These are phyloP conservation scores for Vanderwaltozyma tropicalis DNA, from an alignment of 805 yeast genomes.

Conservation along the genomic window DNA sequence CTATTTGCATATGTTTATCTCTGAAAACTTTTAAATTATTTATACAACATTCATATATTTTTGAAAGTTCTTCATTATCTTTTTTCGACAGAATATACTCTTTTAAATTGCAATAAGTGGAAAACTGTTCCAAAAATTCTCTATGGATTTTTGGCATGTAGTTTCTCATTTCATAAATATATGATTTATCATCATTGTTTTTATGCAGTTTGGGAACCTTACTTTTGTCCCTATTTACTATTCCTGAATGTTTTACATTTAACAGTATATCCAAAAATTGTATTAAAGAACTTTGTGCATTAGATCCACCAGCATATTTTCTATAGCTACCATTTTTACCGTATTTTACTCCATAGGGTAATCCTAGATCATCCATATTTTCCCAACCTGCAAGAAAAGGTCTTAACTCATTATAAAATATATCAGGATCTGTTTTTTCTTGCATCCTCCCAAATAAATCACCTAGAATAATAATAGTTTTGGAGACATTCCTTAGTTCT, in stretches of 20 bases:
- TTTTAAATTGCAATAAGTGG: constrained; percentile 47
- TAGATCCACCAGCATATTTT: constrained; percentile 77
- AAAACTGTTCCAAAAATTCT: constrained; percentile 55
- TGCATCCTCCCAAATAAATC: constrained; percentile 70
- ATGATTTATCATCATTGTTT: constrained; percentile 41
- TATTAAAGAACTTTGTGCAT: constrained; percentile 84
- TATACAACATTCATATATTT: constrained; percentile 79
- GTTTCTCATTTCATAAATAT: constrained; percentile 71
- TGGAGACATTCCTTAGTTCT: constrained; percentile 57
- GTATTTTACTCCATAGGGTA: constrained; percentile 68
- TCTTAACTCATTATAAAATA: constrained; percentile 74
- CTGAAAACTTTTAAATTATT: constrained; percentile 83
- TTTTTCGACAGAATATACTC: constrained; percentile 46
- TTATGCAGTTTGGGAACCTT: background rate
- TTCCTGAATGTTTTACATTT: constrained; percentile 49
- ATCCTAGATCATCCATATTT: constrained; percentile 79
- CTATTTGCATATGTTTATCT: constrained; percentile 88
- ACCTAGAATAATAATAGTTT: constrained; percentile 63
- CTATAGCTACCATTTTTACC: constrained; percentile 52
- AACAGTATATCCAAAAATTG: constrained; percentile 76
- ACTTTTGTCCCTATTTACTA: background rate
- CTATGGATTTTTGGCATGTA: constrained; percentile 89
- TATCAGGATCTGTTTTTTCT: constrained; percentile 91
- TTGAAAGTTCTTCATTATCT: constrained; percentile 43
- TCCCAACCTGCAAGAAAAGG: constrained; percentile 93